Conservation (phyloP, 2,329 filamentous ascomycete species). For the Thielaviopsis euricoi region DNA sequence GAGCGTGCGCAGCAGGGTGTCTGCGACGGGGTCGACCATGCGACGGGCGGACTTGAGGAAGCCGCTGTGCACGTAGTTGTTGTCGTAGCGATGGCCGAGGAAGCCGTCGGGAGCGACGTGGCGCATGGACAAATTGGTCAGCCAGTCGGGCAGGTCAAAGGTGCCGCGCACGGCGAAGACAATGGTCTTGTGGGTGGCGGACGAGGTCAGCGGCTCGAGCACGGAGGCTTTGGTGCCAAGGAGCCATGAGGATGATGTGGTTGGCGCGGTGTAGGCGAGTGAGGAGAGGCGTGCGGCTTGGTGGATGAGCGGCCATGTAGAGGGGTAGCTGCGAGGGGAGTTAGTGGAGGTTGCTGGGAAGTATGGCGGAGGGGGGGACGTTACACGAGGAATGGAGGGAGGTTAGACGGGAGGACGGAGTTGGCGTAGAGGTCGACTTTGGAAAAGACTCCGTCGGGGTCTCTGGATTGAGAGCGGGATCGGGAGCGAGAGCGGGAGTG, state of each 20-base stretch:
- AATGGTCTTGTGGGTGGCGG: slow-evolving; percentile 49
- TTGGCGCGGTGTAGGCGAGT: slow-evolving; percentile 58
- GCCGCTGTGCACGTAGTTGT: slow-evolving; percentile 65
- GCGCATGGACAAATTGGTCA: slow-evolving; percentile 59
- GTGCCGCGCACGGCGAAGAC: slow-evolving; percentile 74
- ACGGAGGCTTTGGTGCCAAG: slow-evolving; percentile 73
- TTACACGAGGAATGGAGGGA: slow-evolving; percentile 53
- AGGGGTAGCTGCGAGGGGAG: slow-evolving; percentile 40
- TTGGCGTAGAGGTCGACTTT: slow-evolving; percentile 71
- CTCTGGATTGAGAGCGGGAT: neutral
- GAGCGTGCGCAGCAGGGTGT: slow-evolving; percentile 11
- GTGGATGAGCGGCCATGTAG: slow-evolving; percentile 62
- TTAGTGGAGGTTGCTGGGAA: too few relatives aligned
- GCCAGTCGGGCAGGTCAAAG: slow-evolving; percentile 70
- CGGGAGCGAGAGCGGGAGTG: too few relatives aligned
- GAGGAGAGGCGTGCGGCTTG: slow-evolving; percentile 66
- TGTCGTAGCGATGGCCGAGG: slow-evolving; percentile 22
- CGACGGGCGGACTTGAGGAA: slow-evolving; percentile 61
- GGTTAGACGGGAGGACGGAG: slow-evolving; percentile 49
- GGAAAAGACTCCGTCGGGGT: slow-evolving; percentile 29
- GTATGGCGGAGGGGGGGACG: slow-evolving; percentile 14
- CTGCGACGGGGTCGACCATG: slow-evolving; percentile 58
- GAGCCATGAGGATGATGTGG: slow-evolving; percentile 60
- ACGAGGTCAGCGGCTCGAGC: slow-evolving; percentile 33
- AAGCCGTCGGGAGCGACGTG: slow-evolving; percentile 52